Evolutionary conservation across 306 rosid species (phyloP).

Genomic region (Styphnolobium japonicum): DNA sequence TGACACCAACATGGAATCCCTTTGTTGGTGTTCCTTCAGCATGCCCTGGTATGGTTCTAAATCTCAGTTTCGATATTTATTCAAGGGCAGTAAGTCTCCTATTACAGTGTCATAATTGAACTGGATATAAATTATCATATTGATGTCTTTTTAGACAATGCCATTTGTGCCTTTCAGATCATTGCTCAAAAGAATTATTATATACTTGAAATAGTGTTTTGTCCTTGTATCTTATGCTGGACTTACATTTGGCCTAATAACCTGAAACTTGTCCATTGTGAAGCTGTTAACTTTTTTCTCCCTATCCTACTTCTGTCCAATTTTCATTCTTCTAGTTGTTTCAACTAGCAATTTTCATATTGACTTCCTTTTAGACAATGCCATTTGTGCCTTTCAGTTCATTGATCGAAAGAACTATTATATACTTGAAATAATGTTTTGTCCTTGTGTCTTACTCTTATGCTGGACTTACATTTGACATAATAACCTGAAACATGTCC

Average conservation of each 20-base stretch:
- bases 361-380: background rate
- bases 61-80: slow-evolving; percentile 60
- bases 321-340: too few relatives aligned
- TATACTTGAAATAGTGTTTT: background rate
- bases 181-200: background rate
- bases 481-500: background rate
- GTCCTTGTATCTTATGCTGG: background rate
- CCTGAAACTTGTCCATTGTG: background rate
- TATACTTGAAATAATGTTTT: too few relatives aligned
- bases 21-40: slow-evolving; percentile 95
- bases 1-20: slow-evolving; percentile 83
- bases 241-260: background rate
- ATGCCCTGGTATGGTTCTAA: slow-evolving; percentile 93
- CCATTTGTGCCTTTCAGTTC: background rate
- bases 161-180: background rate
- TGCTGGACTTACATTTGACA: too few relatives aligned
- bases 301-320: background rate
- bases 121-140: background rate
- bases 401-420: background rate
- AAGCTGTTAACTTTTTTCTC: background rate
- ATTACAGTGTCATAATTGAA: slow-evolving; percentile 28
- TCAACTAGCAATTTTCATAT: background rate
- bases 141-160: background rate
- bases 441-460: background rate
- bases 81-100: slow-evolving; percentile 49